Conservation (phyloP, 2,329 filamentous ascomycete genomes). For the Alternaria atra region DNA sequence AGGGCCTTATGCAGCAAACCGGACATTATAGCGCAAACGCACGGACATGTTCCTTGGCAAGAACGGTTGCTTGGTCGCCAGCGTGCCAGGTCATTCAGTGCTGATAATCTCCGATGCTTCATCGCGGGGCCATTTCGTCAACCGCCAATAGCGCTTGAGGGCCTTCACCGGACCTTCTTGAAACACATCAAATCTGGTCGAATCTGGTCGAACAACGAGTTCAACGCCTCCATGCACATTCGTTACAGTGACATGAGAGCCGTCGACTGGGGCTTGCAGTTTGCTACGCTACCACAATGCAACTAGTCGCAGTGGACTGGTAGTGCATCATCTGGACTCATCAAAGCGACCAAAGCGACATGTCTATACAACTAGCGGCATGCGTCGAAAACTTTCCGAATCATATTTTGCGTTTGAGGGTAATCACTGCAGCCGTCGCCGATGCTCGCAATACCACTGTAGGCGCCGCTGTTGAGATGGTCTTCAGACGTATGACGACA, state of each 20-base stretch:
- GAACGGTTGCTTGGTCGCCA: conserved; percentile 41
- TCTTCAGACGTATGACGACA: background rate
- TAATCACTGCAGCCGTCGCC: conserved; percentile 7
- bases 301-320: conserved; percentile 19
- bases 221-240: conserved; percentile 16
- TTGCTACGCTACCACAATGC: conserved; percentile 16
- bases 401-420: conserved; percentile 21
- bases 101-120: conserved; percentile 32
- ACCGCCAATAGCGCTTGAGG: conserved; percentile 30
- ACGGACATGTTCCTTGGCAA: conserved; percentile 37
- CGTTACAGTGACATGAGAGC: conserved; percentile 13
- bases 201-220: conserved; percentile 23
- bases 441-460: conserved; percentile 10
- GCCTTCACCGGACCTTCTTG: conserved; percentile 15
- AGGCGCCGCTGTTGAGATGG: background rate
- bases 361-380: conserved; percentile 21
- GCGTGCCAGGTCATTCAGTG: conserved; percentile 42
- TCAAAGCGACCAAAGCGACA: conserved; percentile 12
- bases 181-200: conserved; percentile 28
- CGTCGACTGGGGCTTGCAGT: conserved; percentile 7
- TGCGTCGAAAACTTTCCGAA: conserved; percentile 27
- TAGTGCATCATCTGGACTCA: conserved; percentile 22
- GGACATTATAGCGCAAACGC: conserved; percentile 23
- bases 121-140: conserved; percentile 21
- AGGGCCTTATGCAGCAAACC: conserved; percentile 30